Base-by-base conservation (phyloP, 768 basidiomycete species). In the Daedaleopsis sinensis region DNA sequence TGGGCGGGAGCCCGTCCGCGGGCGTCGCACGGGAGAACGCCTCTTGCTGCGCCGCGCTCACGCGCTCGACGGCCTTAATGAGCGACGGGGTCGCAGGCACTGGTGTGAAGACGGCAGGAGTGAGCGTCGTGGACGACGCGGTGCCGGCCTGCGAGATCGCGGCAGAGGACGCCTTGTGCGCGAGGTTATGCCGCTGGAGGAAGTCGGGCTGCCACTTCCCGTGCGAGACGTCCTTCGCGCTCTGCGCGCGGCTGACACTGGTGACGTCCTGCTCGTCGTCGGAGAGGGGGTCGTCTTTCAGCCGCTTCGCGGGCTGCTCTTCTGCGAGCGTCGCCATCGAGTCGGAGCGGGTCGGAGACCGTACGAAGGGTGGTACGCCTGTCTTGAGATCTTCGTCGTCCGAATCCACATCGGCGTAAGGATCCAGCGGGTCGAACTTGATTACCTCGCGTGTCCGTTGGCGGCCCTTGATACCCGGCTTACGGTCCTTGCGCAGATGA, bases 1-100 rank as follows among this genome's bases (percentile, higher is more conserved):
- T 16, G 12, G 52, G 48, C 10, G 58, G 55, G 5, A 64, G 58
- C 24, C 62, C 62, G 5, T 64, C 62, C 18, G 50, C 27, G 3
- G 27, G 27, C 7, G 7, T 59, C 18, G 55, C 46, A 10, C 57
- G 46, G 8, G 62, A 27, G 59, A 78, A 85, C n/a, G 79, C 84
- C 21, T 80, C 79, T 57, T 74, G 76, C 66, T 88, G 86, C 3
- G 87, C 87, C 16, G 75, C 73, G 12, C 80, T 76, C 53, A 89
- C 78, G 32, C 87, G 79, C 64, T 87, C 83, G n/a, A 89, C 72
- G 1, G 87, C 88, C 39, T 79, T 79, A 60, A 88, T 82, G 36
- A 88, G 76, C 3, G 87, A 88, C 0, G 87, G 87, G 2, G 88
- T 89, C 23, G 83, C 82, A 5, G 86, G 84, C 1, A 88, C 81